Evolutionary conservation across 805 yeast species (phyloP).

Genomic region (Candida arabinofermentans): DNA sequence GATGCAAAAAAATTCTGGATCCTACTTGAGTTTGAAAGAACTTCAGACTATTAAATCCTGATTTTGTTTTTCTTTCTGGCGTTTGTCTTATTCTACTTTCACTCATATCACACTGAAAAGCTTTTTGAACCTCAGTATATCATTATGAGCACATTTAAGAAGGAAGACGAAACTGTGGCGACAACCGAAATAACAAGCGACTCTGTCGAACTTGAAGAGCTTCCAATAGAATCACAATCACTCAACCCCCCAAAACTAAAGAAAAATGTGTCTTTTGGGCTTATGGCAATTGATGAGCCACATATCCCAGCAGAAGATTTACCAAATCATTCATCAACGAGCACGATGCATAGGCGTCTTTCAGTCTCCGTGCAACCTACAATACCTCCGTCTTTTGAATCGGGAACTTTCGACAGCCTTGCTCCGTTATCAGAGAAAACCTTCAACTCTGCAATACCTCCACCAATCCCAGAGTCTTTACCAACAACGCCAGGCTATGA

Average conservation of each 20-base stretch:
- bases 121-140: neutral
- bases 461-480: slow-evolving; percentile 37
- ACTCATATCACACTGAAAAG: too few relatives aligned
- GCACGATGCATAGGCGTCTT: slow-evolving; percentile 4
- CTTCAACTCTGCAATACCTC: slow-evolving; percentile 22
- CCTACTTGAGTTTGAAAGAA: too few relatives aligned
- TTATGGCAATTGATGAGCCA: neutral
- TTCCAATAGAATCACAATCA: neutral
- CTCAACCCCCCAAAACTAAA: neutral
- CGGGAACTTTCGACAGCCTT: slow-evolving; percentile 5
- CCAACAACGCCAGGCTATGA: slow-evolving; percentile 41
- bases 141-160: neutral
- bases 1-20: too few relatives aligned
- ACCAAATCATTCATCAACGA: neutral
- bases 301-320: neutral
- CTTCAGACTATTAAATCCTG: too few relatives aligned
- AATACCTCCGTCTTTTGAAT: slow-evolving; percentile 6
- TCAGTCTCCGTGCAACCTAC: slow-evolving; percentile 2
- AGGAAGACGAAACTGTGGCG: neutral
- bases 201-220: neutral
- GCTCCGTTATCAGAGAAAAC: slow-evolving; percentile 7
- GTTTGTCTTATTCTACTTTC: too few relatives aligned
- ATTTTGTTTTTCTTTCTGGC: too few relatives aligned
- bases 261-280: slow-evolving; percentile 1
- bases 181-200: neutral